Conservation (phyloP, 1,284 basidiomycete genomes). For the Farysia itapuensis region DNA sequence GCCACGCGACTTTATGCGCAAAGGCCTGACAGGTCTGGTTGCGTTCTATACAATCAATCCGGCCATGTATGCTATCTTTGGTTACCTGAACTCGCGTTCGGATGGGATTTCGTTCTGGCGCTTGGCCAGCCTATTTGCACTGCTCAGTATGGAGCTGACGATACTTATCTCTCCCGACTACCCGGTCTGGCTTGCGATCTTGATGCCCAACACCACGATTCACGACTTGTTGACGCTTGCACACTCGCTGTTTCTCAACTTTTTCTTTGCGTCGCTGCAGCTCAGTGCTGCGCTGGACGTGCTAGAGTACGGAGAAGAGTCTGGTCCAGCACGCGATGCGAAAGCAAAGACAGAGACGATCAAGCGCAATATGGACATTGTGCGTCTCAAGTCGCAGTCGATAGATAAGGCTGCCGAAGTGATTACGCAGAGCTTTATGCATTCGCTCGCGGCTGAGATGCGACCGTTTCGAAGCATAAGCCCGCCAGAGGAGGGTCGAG, state of each 20-base stretch:
- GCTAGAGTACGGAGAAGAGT: slow-evolving; percentile 16
- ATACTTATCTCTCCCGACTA: slow-evolving; percentile 27
- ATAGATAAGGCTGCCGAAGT: neutral
- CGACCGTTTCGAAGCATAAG: neutral
- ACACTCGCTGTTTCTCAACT: slow-evolving; percentile 74
- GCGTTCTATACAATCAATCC: slow-evolving; percentile 73
- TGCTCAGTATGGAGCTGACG: slow-evolving; percentile 53
- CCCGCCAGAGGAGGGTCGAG: neutral
- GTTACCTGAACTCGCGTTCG: slow-evolving; percentile 65
- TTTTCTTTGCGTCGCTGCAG: slow-evolving; percentile 71
- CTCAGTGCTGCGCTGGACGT: slow-evolving; percentile 65
- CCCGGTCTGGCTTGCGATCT: slow-evolving; percentile 62
- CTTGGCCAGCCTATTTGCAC: slow-evolving; percentile 19
- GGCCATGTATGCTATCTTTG: slow-evolving; percentile 68
- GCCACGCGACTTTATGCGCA: slow-evolving; percentile 70
- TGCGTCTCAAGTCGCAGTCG: neutral
- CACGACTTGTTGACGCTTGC: slow-evolving; percentile 75
- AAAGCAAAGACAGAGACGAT: neutral
- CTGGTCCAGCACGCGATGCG: slow-evolving; percentile 2
- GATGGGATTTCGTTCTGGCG: slow-evolving; percentile 64
- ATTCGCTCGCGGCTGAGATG: neutral
- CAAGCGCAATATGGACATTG: neutral
- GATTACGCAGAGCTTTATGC: neutral
- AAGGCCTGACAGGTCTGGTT: slow-evolving; percentile 70
- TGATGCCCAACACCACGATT: slow-evolving; percentile 70